Conservation (phyloP, 106 monocot species). For the Acorus gramineus region DNA sequence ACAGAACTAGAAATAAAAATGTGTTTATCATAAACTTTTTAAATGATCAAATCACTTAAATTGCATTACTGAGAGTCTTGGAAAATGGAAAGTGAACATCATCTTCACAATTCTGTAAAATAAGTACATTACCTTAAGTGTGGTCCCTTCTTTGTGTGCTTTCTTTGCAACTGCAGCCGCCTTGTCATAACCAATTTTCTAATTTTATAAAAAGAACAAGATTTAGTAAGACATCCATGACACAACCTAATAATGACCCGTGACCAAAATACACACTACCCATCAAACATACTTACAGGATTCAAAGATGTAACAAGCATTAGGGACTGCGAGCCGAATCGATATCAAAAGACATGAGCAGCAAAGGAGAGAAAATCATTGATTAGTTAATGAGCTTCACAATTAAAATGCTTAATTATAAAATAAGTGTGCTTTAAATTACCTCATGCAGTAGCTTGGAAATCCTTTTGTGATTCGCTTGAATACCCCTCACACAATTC, state of each 20-base stretch:
- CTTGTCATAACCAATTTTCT: constrained; percentile 99
- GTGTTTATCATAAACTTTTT: too few species aligned
- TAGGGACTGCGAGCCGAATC: constrained; percentile 41
- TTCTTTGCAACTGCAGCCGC: constrained; percentile 99
- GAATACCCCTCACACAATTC: constrained; percentile 93
- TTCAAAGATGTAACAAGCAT: constrained; percentile 97
- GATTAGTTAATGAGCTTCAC: too few species aligned
- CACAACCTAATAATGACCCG: too few species aligned
- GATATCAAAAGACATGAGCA: background rate
- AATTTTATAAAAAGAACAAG: background rate
- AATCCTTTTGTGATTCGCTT: constrained; percentile 81
- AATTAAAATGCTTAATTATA: too few species aligned
- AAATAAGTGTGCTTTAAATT: constrained; percentile 1
- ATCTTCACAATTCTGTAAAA: too few species aligned
- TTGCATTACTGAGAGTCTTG: too few species aligned
- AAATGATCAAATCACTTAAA: too few species aligned
- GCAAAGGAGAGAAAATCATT: too few species aligned
- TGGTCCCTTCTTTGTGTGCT: constrained; percentile 95
- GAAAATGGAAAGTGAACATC: too few species aligned
- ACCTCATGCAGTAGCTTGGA: constrained; percentile 87
- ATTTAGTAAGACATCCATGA: too few species aligned
- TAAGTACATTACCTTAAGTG: constrained; percentile 58
- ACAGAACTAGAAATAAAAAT: too few species aligned
- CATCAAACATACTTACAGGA: constrained; percentile 50
- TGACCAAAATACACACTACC: too few species aligned